These are phyloP conservation scores for Candolleomyces eurysporus DNA, from an alignment of 768 basidiomycete species.

Conservation along the genomic window DNA sequence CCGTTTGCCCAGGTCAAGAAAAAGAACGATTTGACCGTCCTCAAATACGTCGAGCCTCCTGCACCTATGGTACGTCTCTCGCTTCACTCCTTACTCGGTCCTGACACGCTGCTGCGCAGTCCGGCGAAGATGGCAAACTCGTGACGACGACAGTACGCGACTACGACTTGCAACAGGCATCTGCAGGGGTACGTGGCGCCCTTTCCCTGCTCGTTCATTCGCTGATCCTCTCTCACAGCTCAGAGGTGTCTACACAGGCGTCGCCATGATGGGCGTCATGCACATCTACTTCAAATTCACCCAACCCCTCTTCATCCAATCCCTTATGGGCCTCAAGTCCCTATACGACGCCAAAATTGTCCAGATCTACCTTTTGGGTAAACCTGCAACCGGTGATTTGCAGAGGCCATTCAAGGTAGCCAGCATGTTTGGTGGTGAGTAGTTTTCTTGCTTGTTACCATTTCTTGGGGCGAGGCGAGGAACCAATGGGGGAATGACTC, in stretches of 20 bases:
- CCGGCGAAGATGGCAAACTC: slow-evolving; percentile 62
- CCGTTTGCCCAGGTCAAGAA: slow-evolving; percentile 65
- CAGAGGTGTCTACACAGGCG: slow-evolving; percentile 64
- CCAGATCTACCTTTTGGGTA: slow-evolving; percentile 77
- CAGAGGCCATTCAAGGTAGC: slow-evolving; percentile 9
- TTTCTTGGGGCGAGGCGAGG: background rate
- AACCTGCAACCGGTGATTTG: slow-evolving; percentile 44
- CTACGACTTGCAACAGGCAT: slow-evolving; percentile 88
- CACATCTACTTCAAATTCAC: slow-evolving; percentile 95
- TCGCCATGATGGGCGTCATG: slow-evolving; percentile 90
- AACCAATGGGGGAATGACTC: no score
- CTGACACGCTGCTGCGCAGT: slow-evolving; percentile 34
- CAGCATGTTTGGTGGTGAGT: slow-evolving; percentile 14
- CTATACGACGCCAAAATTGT: slow-evolving; percentile 85
- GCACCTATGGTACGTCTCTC: slow-evolving; percentile 65
- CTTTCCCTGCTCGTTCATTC: background rate
- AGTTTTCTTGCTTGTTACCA: background rate
- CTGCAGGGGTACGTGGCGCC: slow-evolving; percentile 58
- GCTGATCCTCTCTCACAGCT: slow-evolving; percentile 36
- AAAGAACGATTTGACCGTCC: slow-evolving; percentile 93
- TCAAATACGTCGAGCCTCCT: slow-evolving; percentile 90
- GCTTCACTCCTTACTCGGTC: background rate
- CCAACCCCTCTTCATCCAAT: slow-evolving; percentile 94
- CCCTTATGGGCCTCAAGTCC: slow-evolving; percentile 91
- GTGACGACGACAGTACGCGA: slow-evolving; percentile 92